Evolutionary conservation across 106 monocot species (phyloP).

Genomic region (Alisma plantagoaquatica): DNA sequence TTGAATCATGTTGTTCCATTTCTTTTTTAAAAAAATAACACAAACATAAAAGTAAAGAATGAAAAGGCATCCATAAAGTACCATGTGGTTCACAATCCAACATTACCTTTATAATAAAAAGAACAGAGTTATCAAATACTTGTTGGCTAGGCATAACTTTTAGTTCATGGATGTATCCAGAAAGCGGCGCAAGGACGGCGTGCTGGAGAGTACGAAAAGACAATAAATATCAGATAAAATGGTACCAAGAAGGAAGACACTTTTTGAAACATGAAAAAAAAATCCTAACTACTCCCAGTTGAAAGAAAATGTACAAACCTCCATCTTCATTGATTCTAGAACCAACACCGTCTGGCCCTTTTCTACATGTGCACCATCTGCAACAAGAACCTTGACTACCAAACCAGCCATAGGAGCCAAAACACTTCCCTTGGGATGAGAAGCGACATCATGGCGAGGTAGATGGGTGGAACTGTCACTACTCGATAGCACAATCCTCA

Average conservation of each 20-base stretch:
- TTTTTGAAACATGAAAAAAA: conserved; percentile 5
- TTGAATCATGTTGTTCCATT: too few relatives aligned
- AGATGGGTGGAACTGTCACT: conserved; percentile 38
- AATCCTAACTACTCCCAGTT: neutral
- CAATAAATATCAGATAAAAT: neutral
- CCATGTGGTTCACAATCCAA: too few relatives aligned
- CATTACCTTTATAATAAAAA: conserved; percentile 68
- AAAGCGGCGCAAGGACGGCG: conserved; percentile 71
- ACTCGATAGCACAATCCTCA: conserved; percentile 21
- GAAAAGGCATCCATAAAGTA: too few relatives aligned
- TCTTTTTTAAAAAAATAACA: too few relatives aligned
- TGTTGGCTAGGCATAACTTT: conserved; percentile 69
- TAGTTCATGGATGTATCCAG: conserved; percentile 66
- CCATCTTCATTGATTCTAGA: conserved; percentile 99
- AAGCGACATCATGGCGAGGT: conserved; percentile 19
- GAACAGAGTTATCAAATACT: conserved; percentile 68
- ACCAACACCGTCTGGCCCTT: conserved; percentile 79
- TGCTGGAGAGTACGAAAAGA: conserved; percentile 38
- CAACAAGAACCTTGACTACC: conserved; percentile 70
- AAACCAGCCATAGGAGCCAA: conserved; percentile 97
- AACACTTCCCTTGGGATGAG: conserved; percentile 73
- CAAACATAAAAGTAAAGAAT: too few relatives aligned
- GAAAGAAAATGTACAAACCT: conserved; percentile 43
- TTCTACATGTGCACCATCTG: conserved; percentile 67
- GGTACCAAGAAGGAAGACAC: conserved; percentile 1